Percentiles rank a stretch among this genome's conserved stretches.
Evolutionary conservation across 345 rosid genomes (phyloP).

Genomic region (Brassica napus): DNA sequence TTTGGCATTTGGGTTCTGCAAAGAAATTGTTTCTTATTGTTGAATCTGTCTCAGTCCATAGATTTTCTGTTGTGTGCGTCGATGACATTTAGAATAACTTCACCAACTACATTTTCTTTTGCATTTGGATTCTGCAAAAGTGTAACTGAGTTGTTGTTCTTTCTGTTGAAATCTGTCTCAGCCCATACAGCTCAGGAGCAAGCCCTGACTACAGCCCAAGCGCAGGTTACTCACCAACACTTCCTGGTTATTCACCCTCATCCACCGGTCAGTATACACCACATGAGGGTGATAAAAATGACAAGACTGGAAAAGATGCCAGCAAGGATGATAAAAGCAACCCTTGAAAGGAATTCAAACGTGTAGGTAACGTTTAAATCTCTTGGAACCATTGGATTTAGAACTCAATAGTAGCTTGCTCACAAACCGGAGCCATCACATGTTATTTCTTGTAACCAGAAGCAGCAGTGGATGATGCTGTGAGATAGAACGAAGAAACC

Average conservation of each 20-base stretch:
- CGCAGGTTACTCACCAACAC: slow-evolving; percentile 86
- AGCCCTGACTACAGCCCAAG: slow-evolving; percentile 86
- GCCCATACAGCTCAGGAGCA: slow-evolving; percentile 77
- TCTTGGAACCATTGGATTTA: not conserved
- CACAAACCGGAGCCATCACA: not conserved
- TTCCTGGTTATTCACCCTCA: slow-evolving; percentile 83
- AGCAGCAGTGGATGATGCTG: not conserved
- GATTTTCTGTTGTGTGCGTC: not conserved
- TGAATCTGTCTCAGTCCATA: too few species aligned
- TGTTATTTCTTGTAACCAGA: not conserved
- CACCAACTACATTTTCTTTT: not conserved
- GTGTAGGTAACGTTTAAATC: not conserved
- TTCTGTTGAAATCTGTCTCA: slow-evolving; percentile 24
- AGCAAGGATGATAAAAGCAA: slow-evolving; percentile 35
- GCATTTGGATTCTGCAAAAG: not conserved
- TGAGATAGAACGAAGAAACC: not conserved
- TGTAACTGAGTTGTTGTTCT: not conserved
- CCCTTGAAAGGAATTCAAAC: slow-evolving; percentile 18
- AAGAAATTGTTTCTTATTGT: too few species aligned
- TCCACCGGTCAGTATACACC: slow-evolving; percentile 83
- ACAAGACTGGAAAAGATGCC: slow-evolving; percentile 36
- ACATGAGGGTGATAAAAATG: slow-evolving; percentile 52
- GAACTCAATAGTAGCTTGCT: not conserved
- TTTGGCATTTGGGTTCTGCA: not conserved
- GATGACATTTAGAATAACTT: too few species aligned